Conservation (phyloP, 2,329 filamentous ascomycete species). For the Drechslera avenae region DNA sequence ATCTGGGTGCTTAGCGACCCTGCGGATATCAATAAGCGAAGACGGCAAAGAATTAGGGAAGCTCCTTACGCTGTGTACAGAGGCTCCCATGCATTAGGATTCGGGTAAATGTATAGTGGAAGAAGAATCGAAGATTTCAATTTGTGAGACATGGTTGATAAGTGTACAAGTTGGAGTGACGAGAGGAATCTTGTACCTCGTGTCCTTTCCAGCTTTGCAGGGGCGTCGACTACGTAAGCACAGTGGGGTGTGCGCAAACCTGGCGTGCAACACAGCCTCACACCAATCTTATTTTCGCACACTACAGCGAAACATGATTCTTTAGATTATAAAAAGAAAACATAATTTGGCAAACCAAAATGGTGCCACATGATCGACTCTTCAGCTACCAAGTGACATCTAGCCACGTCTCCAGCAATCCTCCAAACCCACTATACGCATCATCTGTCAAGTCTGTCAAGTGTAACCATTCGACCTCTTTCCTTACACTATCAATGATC, state of each 20-base stretch:
- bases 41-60: neutral
- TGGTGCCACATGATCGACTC: too few species aligned
- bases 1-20: slow-evolving; percentile 39
- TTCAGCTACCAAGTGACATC: slow-evolving; percentile 12
- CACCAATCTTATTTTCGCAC: too few species aligned
- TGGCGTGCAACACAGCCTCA: too few species aligned
- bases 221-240: too few species aligned
- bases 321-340: too few species aligned
- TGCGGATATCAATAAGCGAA: neutral
- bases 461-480: slow-evolving; percentile 30
- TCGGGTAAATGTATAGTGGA: slow-evolving; percentile 58
- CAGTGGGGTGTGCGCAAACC: too few species aligned
- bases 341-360: too few species aligned
- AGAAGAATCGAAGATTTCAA: slow-evolving; percentile 48
- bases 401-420: slow-evolving; percentile 28
- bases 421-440: slow-evolving; percentile 18
- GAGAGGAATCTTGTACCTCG: too few species aligned
- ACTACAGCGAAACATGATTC: too few species aligned
- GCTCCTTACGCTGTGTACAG: slow-evolving; percentile 50
- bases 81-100: slow-evolving; percentile 55
- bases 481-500: slow-evolving; percentile 27
- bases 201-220: neutral
- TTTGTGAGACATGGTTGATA: slow-evolving; percentile 3
- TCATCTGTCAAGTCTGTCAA: slow-evolving; percentile 27
- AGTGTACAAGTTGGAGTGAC: too few species aligned